A percentile compares a stretch with the other conserved stretches of the same genome.
phyloP scores from a whole-genome alignment of 192 early-diverging fungal species.

The Backusella liffmaniae region DNA sequence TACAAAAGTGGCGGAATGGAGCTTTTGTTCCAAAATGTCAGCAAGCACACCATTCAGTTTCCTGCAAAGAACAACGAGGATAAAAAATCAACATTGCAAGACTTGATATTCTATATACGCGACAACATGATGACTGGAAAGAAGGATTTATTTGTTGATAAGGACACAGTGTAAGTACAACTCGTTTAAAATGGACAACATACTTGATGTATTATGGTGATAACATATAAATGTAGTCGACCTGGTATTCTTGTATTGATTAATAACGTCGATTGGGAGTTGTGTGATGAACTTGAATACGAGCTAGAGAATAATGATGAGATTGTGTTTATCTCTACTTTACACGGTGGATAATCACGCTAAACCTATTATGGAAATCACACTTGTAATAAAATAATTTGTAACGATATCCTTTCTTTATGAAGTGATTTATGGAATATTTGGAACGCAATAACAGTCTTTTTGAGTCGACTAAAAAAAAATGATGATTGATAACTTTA shows the following conservation, averaged over 20 bases:
- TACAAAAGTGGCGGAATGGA: slow-evolving; percentile 89
- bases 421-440: background rate
- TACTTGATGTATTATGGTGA: too few relatives aligned
- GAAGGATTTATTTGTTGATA: slow-evolving; percentile 82
- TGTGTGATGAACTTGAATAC: slow-evolving; percentile 87
- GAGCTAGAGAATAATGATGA: slow-evolving; percentile 71
- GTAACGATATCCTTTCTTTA: too few relatives aligned
- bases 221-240: slow-evolving; percentile 49
- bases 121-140: slow-evolving; percentile 70
- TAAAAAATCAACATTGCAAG: slow-evolving; percentile 53
- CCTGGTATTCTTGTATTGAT: slow-evolving; percentile 94
- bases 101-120: slow-evolving; percentile 71
- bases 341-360: slow-evolving; percentile 85
- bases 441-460: too few relatives aligned
- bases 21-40: slow-evolving; percentile 79
- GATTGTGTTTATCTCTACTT: slow-evolving; percentile 95
- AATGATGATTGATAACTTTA: too few relatives aligned
- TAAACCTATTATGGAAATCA: background rate
- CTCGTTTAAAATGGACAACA: background rate
- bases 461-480: too few relatives aligned
- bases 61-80: slow-evolving; percentile 38
- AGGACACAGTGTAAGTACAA: slow-evolving; percentile 73
- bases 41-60: slow-evolving; percentile 49
- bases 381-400: background rate
- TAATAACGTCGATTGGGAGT: slow-evolving; percentile 96